Evolutionary conservation across 768 basidiomycete species (phyloP).

Genomic region (Rhodosporidiobolus sp.): DNA sequence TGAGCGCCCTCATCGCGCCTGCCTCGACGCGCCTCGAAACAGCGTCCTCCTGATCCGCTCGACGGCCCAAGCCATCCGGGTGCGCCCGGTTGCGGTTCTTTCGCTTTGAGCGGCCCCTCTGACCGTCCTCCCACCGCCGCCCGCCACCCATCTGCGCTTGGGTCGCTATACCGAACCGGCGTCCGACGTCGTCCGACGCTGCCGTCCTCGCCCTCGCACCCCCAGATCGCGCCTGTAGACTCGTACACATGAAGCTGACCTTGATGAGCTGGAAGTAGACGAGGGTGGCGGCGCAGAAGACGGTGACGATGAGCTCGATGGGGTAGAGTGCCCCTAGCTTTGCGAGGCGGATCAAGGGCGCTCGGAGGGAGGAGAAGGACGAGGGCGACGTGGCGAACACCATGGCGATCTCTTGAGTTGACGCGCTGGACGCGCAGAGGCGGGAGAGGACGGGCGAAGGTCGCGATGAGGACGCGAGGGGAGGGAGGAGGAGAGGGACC

Average conservation of each 20-base stretch:
- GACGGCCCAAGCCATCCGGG: too few species aligned
- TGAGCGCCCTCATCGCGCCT: not conserved
- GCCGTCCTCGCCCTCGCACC: not conserved
- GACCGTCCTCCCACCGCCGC: not conserved
- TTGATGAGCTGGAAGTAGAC: conserved; percentile 91
- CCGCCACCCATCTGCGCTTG: too few species aligned
- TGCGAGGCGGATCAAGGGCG: conserved; percentile 33
- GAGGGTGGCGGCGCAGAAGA: conserved; percentile 82
- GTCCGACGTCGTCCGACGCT: too few species aligned
- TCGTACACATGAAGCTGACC: conserved; percentile 57
- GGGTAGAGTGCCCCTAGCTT: conserved; percentile 31
- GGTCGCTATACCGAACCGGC: too few species aligned
- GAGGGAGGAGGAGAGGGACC: not conserved
- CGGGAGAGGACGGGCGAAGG: not conserved
- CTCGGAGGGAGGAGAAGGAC: conserved; percentile 29
- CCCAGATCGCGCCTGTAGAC: conserved; percentile 9
- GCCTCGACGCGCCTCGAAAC: not conserved
- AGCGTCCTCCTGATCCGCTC: not conserved
- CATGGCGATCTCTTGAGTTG: conserved; percentile 13
- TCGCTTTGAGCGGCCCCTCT: too few species aligned
- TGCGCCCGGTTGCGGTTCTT: not conserved
- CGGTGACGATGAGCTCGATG: conserved; percentile 58
- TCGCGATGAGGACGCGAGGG: not conserved
- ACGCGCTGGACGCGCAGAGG: not conserved
- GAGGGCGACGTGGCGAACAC: conserved; percentile 35